Conservation (phyloP, 2,329 filamentous ascomycete genomes). For the Orbilia quercus region DNA sequence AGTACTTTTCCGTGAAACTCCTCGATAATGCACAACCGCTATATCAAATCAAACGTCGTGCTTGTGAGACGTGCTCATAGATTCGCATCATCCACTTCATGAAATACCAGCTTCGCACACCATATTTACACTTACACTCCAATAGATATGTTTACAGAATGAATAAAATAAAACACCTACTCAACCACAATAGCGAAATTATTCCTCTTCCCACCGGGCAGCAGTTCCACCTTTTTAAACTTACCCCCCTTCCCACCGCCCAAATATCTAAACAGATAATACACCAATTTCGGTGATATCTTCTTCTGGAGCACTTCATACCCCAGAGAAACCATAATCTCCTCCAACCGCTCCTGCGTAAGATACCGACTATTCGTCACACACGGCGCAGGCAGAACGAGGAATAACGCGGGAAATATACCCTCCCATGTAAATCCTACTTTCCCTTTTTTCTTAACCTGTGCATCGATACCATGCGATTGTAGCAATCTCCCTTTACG, state of each 20-base stretch:
- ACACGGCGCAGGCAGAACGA: slow-evolving; percentile 90
- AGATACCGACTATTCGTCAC: slow-evolving; percentile 91
- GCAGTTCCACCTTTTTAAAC: slow-evolving; percentile 80
- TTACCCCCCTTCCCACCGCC: slow-evolving; percentile 59
- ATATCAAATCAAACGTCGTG: no score
- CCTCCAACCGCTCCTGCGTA: slow-evolving; percentile 74
- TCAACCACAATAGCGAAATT: slow-evolving; percentile 86
- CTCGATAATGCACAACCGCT: no score
- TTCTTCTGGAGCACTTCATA: slow-evolving; percentile 76
- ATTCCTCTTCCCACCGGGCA: slow-evolving; percentile 80
- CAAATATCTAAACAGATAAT: slow-evolving; percentile 80
- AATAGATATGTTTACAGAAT: neutral
- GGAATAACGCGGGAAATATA: slow-evolving; percentile 78
- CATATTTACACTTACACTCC: neutral
- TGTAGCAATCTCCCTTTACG: slow-evolving; percentile 16
- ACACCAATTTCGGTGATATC: slow-evolving; percentile 83
- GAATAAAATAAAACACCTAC: slow-evolving; percentile 54
- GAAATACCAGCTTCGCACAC: no score
- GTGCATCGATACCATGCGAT: no score
- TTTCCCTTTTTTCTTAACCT: slow-evolving; percentile 53
- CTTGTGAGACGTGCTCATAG: no score
- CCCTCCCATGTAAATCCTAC: slow-evolving; percentile 58
- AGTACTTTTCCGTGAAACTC: no score
- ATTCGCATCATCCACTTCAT: neutral
- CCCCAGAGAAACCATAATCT: slow-evolving; percentile 81